These are phyloP conservation scores for Fonsecaea multimorphosa DNA, from an alignment of 2,329 filamentous ascomycete species.

Conservation along the genomic window DNA sequence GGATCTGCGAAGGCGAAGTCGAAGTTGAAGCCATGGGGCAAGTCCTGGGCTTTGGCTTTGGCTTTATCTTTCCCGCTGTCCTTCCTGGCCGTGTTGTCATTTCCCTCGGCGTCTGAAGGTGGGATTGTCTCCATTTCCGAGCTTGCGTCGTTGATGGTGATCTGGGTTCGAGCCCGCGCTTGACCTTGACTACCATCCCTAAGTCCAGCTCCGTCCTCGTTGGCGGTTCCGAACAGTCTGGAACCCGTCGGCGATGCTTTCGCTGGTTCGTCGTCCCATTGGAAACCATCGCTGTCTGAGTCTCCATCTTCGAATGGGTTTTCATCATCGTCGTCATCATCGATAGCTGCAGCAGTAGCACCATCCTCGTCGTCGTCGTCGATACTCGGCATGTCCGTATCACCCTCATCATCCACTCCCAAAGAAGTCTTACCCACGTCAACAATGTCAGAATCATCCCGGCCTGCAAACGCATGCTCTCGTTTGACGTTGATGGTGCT, in stretches of 20 bases:
- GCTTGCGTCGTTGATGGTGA: neutral
- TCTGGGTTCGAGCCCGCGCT: neutral
- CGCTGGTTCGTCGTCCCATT: neutral
- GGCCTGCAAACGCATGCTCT: neutral
- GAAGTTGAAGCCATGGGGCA: neutral
- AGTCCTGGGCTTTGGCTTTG: slow-evolving; percentile 19
- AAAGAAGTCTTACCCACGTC: neutral
- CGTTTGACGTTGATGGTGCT: slow-evolving; percentile 4
- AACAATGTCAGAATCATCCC: neutral
- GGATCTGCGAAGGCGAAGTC: no score
- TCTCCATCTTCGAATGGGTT: neutral
- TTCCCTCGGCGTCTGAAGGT: slow-evolving; percentile 13
- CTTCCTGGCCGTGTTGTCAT: slow-evolving; percentile 32
- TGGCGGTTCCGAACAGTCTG: neutral
- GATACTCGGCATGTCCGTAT: neutral
- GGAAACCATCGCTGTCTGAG: slow-evolving; percentile 2
- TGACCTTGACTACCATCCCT: no score
- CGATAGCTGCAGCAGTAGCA: neutral
- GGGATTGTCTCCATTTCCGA: neutral
- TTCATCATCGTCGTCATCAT: neutral
- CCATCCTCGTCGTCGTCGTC: slow-evolving; percentile 20
- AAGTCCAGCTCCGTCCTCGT: neutral
- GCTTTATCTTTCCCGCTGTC: slow-evolving; percentile 20
- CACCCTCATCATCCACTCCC: slow-evolving; percentile 9
- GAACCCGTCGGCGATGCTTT: neutral